Base-by-base conservation (phyloP, 169 alveolate species). In the Cardiosporidium cionae region DNA sequence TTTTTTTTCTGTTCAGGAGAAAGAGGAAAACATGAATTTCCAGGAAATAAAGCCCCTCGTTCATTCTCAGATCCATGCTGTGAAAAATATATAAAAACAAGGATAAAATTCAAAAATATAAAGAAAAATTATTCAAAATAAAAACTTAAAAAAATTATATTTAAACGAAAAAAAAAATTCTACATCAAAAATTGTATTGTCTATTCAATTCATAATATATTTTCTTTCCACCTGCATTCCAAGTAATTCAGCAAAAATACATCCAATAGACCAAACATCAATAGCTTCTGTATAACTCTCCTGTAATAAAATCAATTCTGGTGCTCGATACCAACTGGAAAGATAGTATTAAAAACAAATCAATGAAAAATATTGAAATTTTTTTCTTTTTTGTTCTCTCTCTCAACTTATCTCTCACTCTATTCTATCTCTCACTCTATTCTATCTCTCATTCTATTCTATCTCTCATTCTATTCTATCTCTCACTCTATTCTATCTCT, bases 261-360 rank as follows among this genome's bases (percentile, higher is more conserved):
- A 95, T 6, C 99, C 99, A 16, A 94, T 90, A 2, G 98, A 92
- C 99, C 99, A 97, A 52, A 97, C 95, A 81, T 97, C 99, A 28
- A 96, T 96, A 22, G 98, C 98, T 63, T 94, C 96, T 16, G 98
- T 95, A 87, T 97, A 97, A 82, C 94, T 95, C 70, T 95, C 98
- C 76, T 95, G 98, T 65, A 95, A 82, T 63, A 96, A 79, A 67
- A 97, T 96, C 29, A 96, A 89, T 88, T 97, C 99, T n/a, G 99
- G 99, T 1, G 99, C 99, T 36, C 99, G 82, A 77, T 97, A 97
- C 99, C 99, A 97, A 71, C 99, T 89, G 67, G 28, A 32, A 29
- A 16, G 63, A 27, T 25, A 7, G 33, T 0, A n/a, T n/a, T n/a
- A n/a, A n/a, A n/a, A n/a, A n/a, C n/a, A n/a, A n/a, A n/a, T n/a